phyloP scores from a whole-genome alignment of 2,329 filamentous ascomycete genomes.

The Trichoderma brevicompactum region DNA sequence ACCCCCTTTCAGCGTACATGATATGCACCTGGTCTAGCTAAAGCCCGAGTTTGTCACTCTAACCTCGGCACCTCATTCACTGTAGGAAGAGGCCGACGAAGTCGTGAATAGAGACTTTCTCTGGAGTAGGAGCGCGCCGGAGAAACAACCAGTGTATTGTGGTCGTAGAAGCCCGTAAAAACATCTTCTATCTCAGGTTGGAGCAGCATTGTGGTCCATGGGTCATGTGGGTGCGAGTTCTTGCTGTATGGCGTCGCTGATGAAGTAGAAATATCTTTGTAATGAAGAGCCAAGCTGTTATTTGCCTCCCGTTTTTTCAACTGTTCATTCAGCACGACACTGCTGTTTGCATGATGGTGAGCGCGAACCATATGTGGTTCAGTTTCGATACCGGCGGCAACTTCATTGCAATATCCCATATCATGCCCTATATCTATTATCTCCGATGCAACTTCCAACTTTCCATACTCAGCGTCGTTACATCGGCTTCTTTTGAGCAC shows the following conservation, averaged over 20 bases:
- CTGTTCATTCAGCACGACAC: background rate
- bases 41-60: background rate
- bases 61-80: slow-evolving; percentile 1
- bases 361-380: no score
- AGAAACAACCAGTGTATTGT: background rate
- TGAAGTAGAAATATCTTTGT: no score
- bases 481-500: background rate
- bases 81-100: slow-evolving; percentile 6
- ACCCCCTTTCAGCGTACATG: background rate
- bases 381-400: background rate
- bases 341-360: background rate
- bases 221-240: background rate
- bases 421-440: background rate
- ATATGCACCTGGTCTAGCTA: background rate
- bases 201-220: background rate
- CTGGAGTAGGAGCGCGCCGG: background rate
- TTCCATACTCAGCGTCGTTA: background rate
- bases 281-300: background rate
- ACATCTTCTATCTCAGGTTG: background rate
- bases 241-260: background rate
- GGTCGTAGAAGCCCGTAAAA: background rate
- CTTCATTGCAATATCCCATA: background rate
- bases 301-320: background rate
- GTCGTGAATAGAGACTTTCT: background rate
- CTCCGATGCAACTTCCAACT: background rate